A percentile compares a stretch with the other conserved stretches of the same genome.
Conservation (phyloP, 2,329 filamentous ascomycete species). For the Calycina herbarum region DNA sequence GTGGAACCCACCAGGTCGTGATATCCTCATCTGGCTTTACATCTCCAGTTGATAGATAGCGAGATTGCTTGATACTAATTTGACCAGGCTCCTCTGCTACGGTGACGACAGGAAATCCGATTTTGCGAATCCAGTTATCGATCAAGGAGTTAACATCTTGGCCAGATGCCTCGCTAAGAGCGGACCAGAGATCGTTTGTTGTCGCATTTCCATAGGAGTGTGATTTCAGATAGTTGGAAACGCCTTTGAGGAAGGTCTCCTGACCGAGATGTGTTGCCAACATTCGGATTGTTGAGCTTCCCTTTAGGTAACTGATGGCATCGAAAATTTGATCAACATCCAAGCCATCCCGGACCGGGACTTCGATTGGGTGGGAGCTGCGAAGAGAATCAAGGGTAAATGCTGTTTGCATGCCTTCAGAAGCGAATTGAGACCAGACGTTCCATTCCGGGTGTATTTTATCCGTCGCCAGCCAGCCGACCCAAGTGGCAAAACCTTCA, state of each 20-base stretch:
- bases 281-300: conserved; percentile 96
- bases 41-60: conserved; percentile 90
- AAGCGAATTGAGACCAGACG: conserved; percentile 96
- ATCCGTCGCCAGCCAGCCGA: conserved; percentile 77
- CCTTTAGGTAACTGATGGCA: conserved; percentile 93
- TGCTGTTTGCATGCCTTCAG: conserved; percentile 89
- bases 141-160: conserved; percentile 85
- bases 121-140: conserved; percentile 92
- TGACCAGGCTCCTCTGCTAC: conserved; percentile 81
- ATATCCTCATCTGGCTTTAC: conserved; percentile 87
- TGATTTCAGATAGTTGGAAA: conserved; percentile 83
- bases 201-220: conserved; percentile 89
- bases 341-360: conserved; percentile 87
- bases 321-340: conserved; percentile 99
- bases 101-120: conserved; percentile 89
- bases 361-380: conserved; percentile 93
- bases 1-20: conserved; percentile 93
- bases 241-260: conserved; percentile 85
- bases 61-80: conserved; percentile 78
- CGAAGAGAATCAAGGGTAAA: conserved; percentile 88
- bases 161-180: conserved; percentile 82
- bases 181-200: conserved; percentile 87
- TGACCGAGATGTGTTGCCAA: conserved; percentile 85
- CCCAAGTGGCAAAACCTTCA: conserved; percentile 97
- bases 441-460: conserved; percentile 96